Evolutionary conservation across 106 monocot species (phyloP).

Genomic region (Dactylorhiza incarnata): DNA sequence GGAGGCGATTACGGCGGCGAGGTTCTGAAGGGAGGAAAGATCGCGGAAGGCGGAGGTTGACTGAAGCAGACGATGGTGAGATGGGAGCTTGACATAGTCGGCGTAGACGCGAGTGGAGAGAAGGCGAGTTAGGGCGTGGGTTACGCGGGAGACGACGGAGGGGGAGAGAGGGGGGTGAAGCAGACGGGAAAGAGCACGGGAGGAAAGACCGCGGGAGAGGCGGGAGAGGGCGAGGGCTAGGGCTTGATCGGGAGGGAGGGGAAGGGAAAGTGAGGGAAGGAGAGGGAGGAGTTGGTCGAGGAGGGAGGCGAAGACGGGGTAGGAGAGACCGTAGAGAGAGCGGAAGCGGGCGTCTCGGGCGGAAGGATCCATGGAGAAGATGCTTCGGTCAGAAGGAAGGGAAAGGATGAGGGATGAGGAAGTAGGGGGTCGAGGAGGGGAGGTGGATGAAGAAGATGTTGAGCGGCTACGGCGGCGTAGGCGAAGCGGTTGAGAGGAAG

Average conservation of each 20-base stretch:
- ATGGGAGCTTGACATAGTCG: constrained; percentile 36
- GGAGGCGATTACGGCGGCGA: constrained; percentile 30
- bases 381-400: constrained; percentile 25
- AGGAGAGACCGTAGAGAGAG: constrained; percentile 46
- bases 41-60: constrained; percentile 31
- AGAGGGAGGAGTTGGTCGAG: constrained; percentile 34
- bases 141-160: constrained; percentile 41
- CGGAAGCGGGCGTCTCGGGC: constrained; percentile 45
- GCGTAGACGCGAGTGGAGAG: constrained; percentile 46
- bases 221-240: constrained; percentile 48
- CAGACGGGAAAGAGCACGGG: constrained; percentile 27
- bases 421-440: background rate
- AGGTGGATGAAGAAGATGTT: background rate
- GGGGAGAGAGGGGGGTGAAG: constrained; percentile 22
- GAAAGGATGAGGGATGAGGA: constrained; percentile 11
- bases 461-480: constrained; percentile 14
- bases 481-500: constrained; percentile 8
- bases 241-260: constrained; percentile 32
- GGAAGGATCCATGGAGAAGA: constrained; percentile 35
- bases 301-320: constrained; percentile 40
- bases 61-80: constrained; percentile 29
- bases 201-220: constrained; percentile 43
- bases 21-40: constrained; percentile 34
- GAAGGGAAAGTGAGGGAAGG: constrained; percentile 19
- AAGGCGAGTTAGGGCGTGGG: constrained; percentile 53